A percentile compares a stretch with the other conserved stretches of the same genome.
Conservation (phyloP, 768 basidiomycete genomes). For the Strobilomyces echinocephalus region DNA sequence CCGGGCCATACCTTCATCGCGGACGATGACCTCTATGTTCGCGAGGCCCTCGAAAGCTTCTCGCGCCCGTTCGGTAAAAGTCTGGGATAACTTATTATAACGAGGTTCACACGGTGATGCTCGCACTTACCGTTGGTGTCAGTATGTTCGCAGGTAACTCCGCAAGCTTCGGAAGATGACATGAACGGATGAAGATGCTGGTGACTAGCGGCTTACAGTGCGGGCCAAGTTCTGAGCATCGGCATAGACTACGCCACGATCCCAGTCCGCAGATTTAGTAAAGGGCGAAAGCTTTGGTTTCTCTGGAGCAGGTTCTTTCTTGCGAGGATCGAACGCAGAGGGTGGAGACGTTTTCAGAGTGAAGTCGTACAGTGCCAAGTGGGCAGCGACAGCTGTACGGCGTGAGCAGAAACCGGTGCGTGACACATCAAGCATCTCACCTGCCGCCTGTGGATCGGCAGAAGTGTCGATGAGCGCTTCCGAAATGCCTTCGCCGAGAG, state of each 20-base stretch:
- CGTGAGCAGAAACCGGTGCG: not conserved
- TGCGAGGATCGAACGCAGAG: conserved; percentile 60
- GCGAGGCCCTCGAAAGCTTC: conserved; percentile 59
- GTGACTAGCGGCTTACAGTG: conserved; percentile 43
- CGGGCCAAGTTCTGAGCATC: conserved; percentile 77
- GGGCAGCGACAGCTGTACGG: conserved; percentile 64
- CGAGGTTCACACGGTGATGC: not conserved
- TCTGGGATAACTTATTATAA: conserved; percentile 32
- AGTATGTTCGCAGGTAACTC: conserved; percentile 84
- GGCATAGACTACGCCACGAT: conserved; percentile 67
- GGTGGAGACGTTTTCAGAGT: conserved; percentile 71
- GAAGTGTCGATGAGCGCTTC: conserved; percentile 62
- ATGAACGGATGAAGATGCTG: not conserved
- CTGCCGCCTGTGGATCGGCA: conserved; percentile 71
- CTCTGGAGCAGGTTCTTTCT: conserved; percentile 43
- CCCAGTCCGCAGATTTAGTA: conserved; percentile 53
- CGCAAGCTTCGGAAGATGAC: conserved; percentile 50
- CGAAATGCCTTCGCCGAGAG: conserved; percentile 54
- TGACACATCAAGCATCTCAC: conserved; percentile 30
- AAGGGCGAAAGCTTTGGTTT: conserved; percentile 37
- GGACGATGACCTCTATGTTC: conserved; percentile 65
- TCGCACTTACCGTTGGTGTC: conserved; percentile 64
- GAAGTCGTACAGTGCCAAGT: conserved; percentile 72
- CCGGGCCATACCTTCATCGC: conserved; percentile 57
- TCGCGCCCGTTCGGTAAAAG: conserved; percentile 66